Percentiles rank a stretch among this genome's conserved stretches.
Conservation (phyloP, 1,284 basidiomycete species). For the Naganishia albida region DNA sequence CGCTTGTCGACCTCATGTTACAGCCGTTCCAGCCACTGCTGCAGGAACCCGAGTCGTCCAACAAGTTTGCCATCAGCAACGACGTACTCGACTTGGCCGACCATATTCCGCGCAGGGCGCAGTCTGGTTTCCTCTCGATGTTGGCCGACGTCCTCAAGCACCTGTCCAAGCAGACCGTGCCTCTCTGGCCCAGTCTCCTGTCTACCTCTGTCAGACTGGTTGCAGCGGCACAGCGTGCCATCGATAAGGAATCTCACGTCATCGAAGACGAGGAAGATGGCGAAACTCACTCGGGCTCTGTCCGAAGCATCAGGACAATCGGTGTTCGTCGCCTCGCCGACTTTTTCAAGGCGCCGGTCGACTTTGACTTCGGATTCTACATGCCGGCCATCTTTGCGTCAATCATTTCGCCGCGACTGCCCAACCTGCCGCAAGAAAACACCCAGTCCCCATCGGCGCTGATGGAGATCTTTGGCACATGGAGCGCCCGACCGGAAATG, state of each 20-base stretch:
- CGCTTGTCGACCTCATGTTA: conserved; percentile 90
- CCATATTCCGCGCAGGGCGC: conserved; percentile 60
- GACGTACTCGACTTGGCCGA: conserved; percentile 24
- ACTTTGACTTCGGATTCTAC: conserved; percentile 75
- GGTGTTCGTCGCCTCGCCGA: conserved; percentile 84
- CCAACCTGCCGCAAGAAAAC: conserved; percentile 76
- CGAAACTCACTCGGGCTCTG: conserved; percentile 48
- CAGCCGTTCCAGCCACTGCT: conserved; percentile 61
- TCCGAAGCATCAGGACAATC: conserved; percentile 71
- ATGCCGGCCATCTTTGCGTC: conserved; percentile 67
- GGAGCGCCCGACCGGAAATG: conserved; percentile 67
- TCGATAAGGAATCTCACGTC: conserved; percentile 55
- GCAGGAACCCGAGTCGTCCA: conserved; percentile 41
- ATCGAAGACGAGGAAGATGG: conserved; percentile 52
- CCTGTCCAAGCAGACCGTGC: conserved; percentile 69
- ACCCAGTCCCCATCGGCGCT: conserved; percentile 89
- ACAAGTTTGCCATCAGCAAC: conserved; percentile 27
- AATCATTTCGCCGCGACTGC: conserved; percentile 80
- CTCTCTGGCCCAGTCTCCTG: conserved; percentile 73
- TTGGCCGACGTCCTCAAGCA: conserved; percentile 80
- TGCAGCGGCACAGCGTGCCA: conserved; percentile 64
- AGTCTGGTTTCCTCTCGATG: conserved; percentile 78
- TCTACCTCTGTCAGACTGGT: conserved; percentile 67
- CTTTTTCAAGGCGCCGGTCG: conserved; percentile 73
- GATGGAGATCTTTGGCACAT: conserved; percentile 80